Evolutionary conservation across 768 basidiomycete species (phyloP).

Genomic region (Boletus huronensis): DNA sequence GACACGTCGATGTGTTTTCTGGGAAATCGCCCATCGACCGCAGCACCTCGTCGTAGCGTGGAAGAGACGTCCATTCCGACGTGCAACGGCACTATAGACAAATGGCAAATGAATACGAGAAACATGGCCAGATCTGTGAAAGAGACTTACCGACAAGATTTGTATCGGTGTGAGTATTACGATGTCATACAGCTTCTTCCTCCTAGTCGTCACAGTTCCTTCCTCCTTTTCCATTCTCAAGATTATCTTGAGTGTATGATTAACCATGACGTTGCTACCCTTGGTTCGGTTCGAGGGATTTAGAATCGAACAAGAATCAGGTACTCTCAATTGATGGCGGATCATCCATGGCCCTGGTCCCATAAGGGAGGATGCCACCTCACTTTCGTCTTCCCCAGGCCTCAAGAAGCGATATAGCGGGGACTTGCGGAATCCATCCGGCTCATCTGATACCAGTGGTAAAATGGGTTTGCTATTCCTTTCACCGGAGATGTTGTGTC

Average conservation of each 20-base stretch:
- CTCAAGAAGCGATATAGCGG: conserved; percentile 55
- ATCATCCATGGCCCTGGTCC: conserved; percentile 89
- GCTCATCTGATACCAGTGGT: conserved; percentile 71
- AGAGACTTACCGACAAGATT: conserved; percentile 71
- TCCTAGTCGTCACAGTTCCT: conserved; percentile 62
- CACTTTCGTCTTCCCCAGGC: conserved; percentile 50
- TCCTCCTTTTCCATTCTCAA: conserved; percentile 83
- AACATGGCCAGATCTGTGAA: not conserved
- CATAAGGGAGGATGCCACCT: conserved; percentile 58
- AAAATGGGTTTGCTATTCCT: conserved; percentile 61
- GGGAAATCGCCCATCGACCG: conserved; percentile 3
- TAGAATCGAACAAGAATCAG: conserved; percentile 56
- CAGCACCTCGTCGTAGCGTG: conserved; percentile 56
- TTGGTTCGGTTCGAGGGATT: conserved; percentile 67
- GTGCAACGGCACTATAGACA: conserved; percentile 70
- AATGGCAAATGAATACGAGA: not conserved
- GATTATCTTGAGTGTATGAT: conserved; percentile 76
- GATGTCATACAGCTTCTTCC: conserved; percentile 82
- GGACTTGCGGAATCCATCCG: conserved; percentile 59
- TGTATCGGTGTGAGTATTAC: conserved; percentile 82
- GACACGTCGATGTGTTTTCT: conserved; percentile 34
- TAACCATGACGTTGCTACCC: conserved; percentile 64
- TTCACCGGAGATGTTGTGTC: conserved; percentile 38
- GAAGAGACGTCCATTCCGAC: conserved; percentile 74
- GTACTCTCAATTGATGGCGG: conserved; percentile 64